Evolutionary conservation across 306 rosid species (phyloP).

Genomic region (Begonia peltatifolia): DNA sequence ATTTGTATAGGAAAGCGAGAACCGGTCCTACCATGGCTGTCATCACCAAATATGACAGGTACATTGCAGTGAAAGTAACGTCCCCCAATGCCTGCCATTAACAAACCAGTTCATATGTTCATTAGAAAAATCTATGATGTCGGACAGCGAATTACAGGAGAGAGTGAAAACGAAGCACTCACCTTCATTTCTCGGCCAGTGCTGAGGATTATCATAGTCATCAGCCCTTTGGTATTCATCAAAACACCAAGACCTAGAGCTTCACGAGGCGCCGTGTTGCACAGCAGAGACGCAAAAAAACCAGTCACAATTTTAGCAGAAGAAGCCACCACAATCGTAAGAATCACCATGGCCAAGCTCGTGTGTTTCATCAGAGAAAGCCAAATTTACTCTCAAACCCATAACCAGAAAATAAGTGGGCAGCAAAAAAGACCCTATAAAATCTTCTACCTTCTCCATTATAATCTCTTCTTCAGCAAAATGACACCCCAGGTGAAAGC

Average conservation of each 20-base stretch:
- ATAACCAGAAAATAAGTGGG: conserved; percentile 12
- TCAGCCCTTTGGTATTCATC: conserved; percentile 21
- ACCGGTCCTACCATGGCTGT: no score
- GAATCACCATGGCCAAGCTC: neutral
- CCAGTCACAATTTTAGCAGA: conserved; percentile 5
- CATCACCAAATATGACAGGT: no score
- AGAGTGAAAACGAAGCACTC: neutral
- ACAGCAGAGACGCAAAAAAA: conserved; percentile 8
- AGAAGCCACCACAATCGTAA: neutral
- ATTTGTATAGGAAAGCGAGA: no score
- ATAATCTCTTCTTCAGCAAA: conserved; percentile 9
- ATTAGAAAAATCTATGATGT: no score
- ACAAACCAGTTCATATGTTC: no score
- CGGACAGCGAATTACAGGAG: no score
- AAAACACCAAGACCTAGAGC: conserved; percentile 17
- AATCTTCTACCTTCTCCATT: conserved; percentile 17
- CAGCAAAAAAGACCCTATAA: conserved; percentile 11
- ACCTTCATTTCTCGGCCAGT: conserved; percentile 15
- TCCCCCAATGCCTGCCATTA: no score
- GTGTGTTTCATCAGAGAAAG: neutral
- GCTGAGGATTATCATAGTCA: conserved; percentile 11
- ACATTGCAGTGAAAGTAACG: no score
- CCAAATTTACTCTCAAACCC: conserved; percentile 7
- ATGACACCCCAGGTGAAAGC: conserved; percentile 17
- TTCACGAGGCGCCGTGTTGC: conserved; percentile 9